These are phyloP conservation scores for Blastobotrys parvus DNA, from an alignment of 805 yeast genomes.

Conservation along the genomic window DNA sequence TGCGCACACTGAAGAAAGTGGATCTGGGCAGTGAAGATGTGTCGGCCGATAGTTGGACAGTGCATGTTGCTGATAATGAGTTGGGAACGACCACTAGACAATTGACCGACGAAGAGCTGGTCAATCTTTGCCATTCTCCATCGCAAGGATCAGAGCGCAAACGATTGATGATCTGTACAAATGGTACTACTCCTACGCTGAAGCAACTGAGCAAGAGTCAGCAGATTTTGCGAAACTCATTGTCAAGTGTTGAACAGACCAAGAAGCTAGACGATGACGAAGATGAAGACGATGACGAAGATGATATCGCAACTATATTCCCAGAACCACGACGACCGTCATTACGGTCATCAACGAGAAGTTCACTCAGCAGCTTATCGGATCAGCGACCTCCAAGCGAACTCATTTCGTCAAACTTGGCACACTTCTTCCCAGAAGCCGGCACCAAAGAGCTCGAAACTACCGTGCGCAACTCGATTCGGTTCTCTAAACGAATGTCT, in stretches of 20 bases:
- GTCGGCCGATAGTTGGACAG: slow-evolving; percentile 21
- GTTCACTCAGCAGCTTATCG: slow-evolving; percentile 9
- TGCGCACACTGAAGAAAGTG: slow-evolving; percentile 51
- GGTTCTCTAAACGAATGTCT: slow-evolving; percentile 63
- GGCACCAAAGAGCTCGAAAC: slow-evolving; percentile 61
- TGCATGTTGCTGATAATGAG: slow-evolving; percentile 52
- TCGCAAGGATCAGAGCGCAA: slow-evolving; percentile 57
- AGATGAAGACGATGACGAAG: slow-evolving; percentile 9
- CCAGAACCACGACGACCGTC: slow-evolving; percentile 5
- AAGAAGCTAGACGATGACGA: background rate
- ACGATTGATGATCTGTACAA: slow-evolving; percentile 59
- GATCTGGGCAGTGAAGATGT: slow-evolving; percentile 26
- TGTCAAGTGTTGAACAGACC: slow-evolving; percentile 1
- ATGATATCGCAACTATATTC: slow-evolving; percentile 5
- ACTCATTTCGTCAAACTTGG: slow-evolving; percentile 77
- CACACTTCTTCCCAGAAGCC: slow-evolving; percentile 87
- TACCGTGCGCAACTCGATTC: slow-evolving; percentile 75
- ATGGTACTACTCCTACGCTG: slow-evolving; percentile 48
- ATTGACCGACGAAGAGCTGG: slow-evolving; percentile 70
- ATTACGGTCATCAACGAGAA: too few relatives aligned
- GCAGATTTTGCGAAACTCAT: slow-evolving; percentile 16
- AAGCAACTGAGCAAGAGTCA: slow-evolving; percentile 24
- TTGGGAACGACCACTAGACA: slow-evolving; percentile 39
- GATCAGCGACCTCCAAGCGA: slow-evolving; percentile 94
- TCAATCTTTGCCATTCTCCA: slow-evolving; percentile 70